These are phyloP conservation scores for Gossypium stocksii DNA, from an alignment of 345 rosid genomes.

Conservation along the genomic window DNA sequence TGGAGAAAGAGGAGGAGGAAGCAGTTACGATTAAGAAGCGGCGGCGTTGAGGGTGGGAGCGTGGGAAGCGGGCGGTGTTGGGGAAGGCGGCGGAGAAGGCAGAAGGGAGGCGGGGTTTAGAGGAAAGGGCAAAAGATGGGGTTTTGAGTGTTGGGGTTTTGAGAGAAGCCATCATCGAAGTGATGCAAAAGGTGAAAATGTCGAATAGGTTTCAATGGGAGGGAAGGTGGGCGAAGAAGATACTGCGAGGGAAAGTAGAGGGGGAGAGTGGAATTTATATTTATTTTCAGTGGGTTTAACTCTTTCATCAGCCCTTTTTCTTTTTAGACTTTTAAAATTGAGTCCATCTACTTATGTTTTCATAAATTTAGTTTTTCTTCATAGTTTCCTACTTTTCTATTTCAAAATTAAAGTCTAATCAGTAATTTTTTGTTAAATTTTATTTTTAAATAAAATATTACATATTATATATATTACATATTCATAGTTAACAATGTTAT, in stretches of 20 bases:
- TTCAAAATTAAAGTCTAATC: no score
- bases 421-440: no score
- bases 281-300: slow-evolving; percentile 11
- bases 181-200: background rate
- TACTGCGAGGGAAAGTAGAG: background rate
- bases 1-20: slow-evolving; percentile 31
- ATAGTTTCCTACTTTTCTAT: no score
- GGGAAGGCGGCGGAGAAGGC: slow-evolving; percentile 25
- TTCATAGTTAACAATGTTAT: no score
- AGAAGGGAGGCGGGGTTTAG: slow-evolving; percentile 26
- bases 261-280: slow-evolving; percentile 13
- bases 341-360: no score
- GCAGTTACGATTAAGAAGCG: slow-evolving; percentile 22
- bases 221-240: background rate
- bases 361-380: no score
- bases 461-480: no score
- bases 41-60: slow-evolving; percentile 15
- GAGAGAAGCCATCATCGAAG: slow-evolving; percentile 26
- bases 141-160: slow-evolving; percentile 29
- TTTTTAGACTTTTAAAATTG: no score
- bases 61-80: slow-evolving; percentile 21
- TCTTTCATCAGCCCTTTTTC: no score
- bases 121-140: slow-evolving; percentile 36
- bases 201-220: background rate
- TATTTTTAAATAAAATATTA: no score